Conservation (phyloP, 2,329 filamentous ascomycete genomes). For the Arachnomyces sp. region DNA sequence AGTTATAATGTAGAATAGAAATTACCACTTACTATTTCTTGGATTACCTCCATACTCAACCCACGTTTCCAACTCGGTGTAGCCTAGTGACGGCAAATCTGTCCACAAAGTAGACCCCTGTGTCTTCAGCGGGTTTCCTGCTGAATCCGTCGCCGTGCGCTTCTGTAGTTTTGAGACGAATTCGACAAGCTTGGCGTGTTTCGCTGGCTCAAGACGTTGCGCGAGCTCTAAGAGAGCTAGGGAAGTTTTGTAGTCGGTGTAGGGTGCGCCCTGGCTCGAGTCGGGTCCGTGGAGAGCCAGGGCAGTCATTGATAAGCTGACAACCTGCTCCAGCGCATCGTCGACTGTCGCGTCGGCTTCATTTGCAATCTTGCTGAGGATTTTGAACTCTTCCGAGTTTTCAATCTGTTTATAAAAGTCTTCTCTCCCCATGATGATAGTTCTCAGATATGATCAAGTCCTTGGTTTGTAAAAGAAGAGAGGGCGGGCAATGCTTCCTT, state of each 20-base stretch:
- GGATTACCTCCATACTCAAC: slow-evolving; percentile 12
- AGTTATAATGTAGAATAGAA: not conserved
- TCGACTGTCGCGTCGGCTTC: slow-evolving; percentile 7
- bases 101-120: slow-evolving; percentile 11
- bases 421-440: slow-evolving; percentile 7
- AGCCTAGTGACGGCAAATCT: slow-evolving; percentile 13
- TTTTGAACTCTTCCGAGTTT: slow-evolving; percentile 9
- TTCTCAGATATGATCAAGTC: too few species aligned
- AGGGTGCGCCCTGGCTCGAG: slow-evolving; percentile 3
- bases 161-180: slow-evolving; percentile 12
- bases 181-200: slow-evolving; percentile 12
- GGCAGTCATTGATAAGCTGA: slow-evolving; percentile 8
- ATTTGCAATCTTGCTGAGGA: slow-evolving; percentile 8
- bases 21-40: slow-evolving; percentile 8
- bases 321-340: slow-evolving; percentile 9
- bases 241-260: slow-evolving; percentile 12
- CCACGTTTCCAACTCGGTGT: slow-evolving; percentile 13
- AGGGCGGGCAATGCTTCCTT: too few species aligned
- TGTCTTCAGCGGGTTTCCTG: slow-evolving; percentile 7
- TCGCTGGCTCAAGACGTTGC: slow-evolving; percentile 11
- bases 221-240: slow-evolving; percentile 11
- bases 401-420: slow-evolving; percentile 10
- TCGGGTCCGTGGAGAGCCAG: slow-evolving; percentile 5
- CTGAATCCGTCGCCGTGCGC: slow-evolving; percentile 8
- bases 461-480: too few species aligned